Conservation (phyloP, 495 filamentous ascomycete genomes). For the Podospora bellae-mahoneyi region DNA sequence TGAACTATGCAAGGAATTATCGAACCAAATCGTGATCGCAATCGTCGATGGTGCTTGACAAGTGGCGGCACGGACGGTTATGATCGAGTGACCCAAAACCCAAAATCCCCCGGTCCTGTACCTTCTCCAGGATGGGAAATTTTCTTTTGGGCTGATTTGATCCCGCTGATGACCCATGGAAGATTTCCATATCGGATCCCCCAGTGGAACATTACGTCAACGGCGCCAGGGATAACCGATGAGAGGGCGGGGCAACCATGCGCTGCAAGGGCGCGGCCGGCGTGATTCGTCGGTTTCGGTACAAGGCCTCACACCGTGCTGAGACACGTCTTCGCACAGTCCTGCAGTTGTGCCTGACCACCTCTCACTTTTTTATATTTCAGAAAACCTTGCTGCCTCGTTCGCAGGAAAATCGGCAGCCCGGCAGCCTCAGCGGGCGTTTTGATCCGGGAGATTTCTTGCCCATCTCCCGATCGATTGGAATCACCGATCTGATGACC, state of each 20-base stretch:
- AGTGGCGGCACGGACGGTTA: too few species aligned
- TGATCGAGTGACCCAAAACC: too few species aligned
- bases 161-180: not conserved
- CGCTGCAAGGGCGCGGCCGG: not conserved
- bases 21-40: not conserved
- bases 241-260: slow-evolving; percentile 7
- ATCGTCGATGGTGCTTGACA: not conserved
- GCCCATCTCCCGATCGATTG: not conserved
- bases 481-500: not conserved
- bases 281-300: slow-evolving; percentile 7
- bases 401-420: not conserved
- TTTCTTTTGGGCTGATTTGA: slow-evolving; percentile 4
- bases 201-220: slow-evolving; percentile 22
- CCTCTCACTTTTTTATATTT: not conserved
- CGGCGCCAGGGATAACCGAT: slow-evolving; percentile 16
- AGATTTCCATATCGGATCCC: slow-evolving; percentile 13
- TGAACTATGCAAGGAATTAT: not conserved
- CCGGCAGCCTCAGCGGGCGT: not conserved
- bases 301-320: not conserved
- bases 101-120: too few species aligned
- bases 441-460: not conserved
- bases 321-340: not conserved
- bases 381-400: not conserved
- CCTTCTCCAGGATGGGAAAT: slow-evolving; percentile 2
- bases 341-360: slow-evolving; percentile 1